Base-by-base conservation (phyloP, 2,329 filamentous ascomycete species). In the Xenoacremonium recifei region DNA sequence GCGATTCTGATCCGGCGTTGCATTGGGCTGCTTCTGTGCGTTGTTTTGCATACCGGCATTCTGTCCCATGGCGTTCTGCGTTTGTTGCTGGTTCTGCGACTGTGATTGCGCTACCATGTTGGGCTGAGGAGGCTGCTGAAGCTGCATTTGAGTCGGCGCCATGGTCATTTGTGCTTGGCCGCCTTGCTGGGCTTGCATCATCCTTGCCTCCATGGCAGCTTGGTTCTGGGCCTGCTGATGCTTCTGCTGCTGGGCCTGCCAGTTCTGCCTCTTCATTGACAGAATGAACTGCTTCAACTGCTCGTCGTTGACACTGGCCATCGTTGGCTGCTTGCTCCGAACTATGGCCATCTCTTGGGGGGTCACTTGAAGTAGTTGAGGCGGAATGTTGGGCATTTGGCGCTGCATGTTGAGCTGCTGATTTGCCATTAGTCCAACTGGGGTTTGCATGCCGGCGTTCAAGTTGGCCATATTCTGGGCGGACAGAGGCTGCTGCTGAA, bases 71-170 rank as follows among this genome's bases (percentile, higher is more conserved):
- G 66, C 60, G 69, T 68, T 47, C 6, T 64, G 58, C 42, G 66
- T 66, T 15, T 62, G 54, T n/a, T n/a, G n/a, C n/a, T n/a, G n/a
- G 42, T 69, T 60, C 15, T 32, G 29, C 39, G 60, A 55, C 44
- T 66, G 62, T 21, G 66, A 59, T 50, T 74, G 70, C 35, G 67
- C 51, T 6, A 57, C 47, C 39, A 63, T 61, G 34, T 48, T 59
- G 54, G 49, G 54, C 49, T 81, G 78, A 68, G 76, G 78, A 34
- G 69, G 72, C 44, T 77, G 76, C 45, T 79, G 78, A 7, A 77
- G 64, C 44, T 77, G 73, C 48, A 77, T 76, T 41, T 76, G 76
- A 3, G 68, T 68, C 48, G 72, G 75, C 37, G 73, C 73, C 3
- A 64, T 59, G 20, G 71, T 6, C 58, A 75, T 68, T 18, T 69